Base-by-base conservation (phyloP, 2,329 filamentous ascomycete genomes). In the Fusarium citri region DNA sequence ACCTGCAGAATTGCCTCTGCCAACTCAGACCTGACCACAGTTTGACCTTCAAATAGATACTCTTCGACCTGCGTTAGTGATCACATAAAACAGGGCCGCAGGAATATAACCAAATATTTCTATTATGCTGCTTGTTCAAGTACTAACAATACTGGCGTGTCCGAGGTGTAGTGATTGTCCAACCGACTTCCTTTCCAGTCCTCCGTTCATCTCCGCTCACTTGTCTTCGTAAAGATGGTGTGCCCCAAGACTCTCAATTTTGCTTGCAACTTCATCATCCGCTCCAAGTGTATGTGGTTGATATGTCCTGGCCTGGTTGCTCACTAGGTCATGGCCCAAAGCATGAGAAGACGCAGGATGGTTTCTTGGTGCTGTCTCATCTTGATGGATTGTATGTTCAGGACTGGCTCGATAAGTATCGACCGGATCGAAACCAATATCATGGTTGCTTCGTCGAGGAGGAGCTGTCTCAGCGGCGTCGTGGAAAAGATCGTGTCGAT, bases 181-280 rank as follows among this genome's bases (percentile, higher is more conserved):
- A 37, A 37, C 34, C 18, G 25, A 16, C 56, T 41, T n/a, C 46
- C 31, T 10, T 23, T 16, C 30, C 26, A 23, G 14, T n/a, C 22
- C 12, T n/a, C 30, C 26, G 22, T 16, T 14, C 41, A 25, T 20
- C 22, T n/a, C 14, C 26, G 10, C 37, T 61, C 42, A 64, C 23
- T 63, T 64, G 16, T 71, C 71, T 8, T 74, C 63, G 37, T 61
- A 42, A 48, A 74, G 63, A 34, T 65, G 56, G 58, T 72, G 72
- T 48, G 64, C 58, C 23, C 49, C 61, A 25, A 16, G 53, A 18
- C n/a, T 40, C 28, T 31, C 37, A 15, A 51, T 31, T 40, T 56
- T 63, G 11, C 31, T 66, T 23, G 40, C 25, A 26, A 47, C 59
- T 42, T 61, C 34, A 22, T 62, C 58, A 22, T 74, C 72, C 18